These are phyloP conservation scores for Aspergillus carlsbadensis DNA, from an alignment of 495 filamentous ascomycete species.

Conservation along the genomic window DNA sequence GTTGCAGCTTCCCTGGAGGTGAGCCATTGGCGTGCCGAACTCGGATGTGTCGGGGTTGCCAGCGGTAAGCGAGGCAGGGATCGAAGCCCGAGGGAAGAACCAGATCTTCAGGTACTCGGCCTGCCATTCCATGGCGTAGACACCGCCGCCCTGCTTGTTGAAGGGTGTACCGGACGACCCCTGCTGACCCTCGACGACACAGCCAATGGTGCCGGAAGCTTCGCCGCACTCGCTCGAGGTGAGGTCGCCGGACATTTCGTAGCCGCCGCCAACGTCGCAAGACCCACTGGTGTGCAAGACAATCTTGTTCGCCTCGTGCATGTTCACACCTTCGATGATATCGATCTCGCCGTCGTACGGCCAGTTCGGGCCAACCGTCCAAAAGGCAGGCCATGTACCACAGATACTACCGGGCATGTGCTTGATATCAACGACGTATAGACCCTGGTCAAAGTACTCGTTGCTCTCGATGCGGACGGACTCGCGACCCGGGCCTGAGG, in stretches of 20 bases:
- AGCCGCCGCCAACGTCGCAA: conserved; percentile 57
- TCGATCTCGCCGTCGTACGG: conserved; percentile 83
- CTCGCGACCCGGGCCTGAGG: conserved; percentile 54
- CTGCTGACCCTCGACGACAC: conserved; percentile 41
- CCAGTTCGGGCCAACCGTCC: conserved; percentile 76
- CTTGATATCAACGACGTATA: conserved; percentile 71
- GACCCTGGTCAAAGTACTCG: conserved; percentile 62
- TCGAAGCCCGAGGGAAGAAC: conserved; percentile 67
- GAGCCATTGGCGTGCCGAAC: conserved; percentile 69
- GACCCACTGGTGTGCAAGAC: conserved; percentile 71
- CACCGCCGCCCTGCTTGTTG: conserved; percentile 70
- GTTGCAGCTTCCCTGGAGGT: conserved; percentile 62
- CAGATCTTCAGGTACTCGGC: conserved; percentile 65
- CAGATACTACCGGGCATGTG: conserved; percentile 74
- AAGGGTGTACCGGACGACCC: conserved; percentile 70
- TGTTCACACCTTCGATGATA: conserved; percentile 86
- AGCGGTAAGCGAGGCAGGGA: conserved; percentile 57
- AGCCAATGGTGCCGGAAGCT: conserved; percentile 49
- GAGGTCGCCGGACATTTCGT: conserved; percentile 46
- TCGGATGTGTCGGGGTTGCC: conserved; percentile 57
- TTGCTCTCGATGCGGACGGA: conserved; percentile 70
- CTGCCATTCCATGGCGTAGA: conserved; percentile 80
- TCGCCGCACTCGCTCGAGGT: conserved; percentile 56
- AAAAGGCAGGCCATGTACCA: conserved; percentile 75
- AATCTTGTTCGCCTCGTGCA: conserved; percentile 60